Evolutionary conservation across 495 filamentous ascomycete species (phyloP).

Genomic region (Polyplosphaeria fusca): DNA sequence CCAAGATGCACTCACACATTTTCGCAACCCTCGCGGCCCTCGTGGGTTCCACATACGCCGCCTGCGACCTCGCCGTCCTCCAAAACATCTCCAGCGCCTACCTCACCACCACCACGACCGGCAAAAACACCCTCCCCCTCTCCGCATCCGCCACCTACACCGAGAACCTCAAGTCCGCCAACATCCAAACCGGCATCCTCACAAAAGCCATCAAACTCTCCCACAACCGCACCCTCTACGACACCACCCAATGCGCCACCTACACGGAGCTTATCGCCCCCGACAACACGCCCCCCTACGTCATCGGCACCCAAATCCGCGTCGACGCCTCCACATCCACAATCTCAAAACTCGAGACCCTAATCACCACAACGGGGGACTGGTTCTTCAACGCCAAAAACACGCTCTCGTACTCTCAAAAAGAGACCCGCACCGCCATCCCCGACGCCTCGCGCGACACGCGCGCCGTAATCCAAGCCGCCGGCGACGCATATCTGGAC

Average conservation of each 20-base stretch:
- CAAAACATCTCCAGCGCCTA: no score
- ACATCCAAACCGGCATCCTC: not conserved
- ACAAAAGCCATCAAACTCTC: not conserved
- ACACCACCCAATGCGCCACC: constrained; percentile 6
- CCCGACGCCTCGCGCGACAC: no score
- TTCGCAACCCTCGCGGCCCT: no score
- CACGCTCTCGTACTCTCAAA: not conserved
- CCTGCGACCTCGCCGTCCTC: not conserved
- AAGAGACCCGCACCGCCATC: constrained; percentile 2
- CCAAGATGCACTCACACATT: no score
- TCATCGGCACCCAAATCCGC: constrained; percentile 15
- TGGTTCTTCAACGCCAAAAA: constrained; percentile 20
- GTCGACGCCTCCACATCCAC: constrained; percentile 1
- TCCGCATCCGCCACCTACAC: not conserved
- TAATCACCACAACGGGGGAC: constrained; percentile 15
- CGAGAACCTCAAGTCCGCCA: constrained; percentile 1
- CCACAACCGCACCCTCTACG: constrained; percentile 8
- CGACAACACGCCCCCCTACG: not conserved
- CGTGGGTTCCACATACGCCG: not conserved
- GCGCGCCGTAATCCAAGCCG: not conserved
- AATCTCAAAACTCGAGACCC: constrained; percentile 2
- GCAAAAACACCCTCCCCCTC: not conserved
- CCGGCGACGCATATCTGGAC: constrained; percentile 17
- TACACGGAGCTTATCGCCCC: constrained; percentile 17
- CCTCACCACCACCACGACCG: not conserved